Evolutionary conservation across 495 filamentous ascomycete genomes (phyloP), one percentile per base, ranked within the genome.

Genomic region (Penicillium riverlandense): DNA sequence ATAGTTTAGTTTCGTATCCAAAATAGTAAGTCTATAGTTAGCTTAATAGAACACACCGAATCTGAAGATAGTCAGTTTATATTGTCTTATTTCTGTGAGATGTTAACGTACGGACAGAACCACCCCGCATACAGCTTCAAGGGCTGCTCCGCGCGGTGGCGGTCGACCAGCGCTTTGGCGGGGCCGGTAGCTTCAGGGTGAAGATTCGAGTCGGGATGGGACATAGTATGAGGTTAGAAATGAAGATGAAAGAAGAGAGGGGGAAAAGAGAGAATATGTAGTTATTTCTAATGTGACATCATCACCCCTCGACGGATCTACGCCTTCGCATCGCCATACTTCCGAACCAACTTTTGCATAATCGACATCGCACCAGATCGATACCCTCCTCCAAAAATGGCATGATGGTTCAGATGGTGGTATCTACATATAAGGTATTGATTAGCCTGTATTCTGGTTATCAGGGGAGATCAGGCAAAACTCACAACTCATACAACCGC

Each of bases 371-470:
- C 85, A 16, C 85, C 83, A 12, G 70, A 71, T 22, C 77, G 72
- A 63, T 95, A 95, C 4, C 83, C 81, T 2, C 80, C 79, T 0
- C 85, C 85, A 64, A 96, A 96, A 37, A 95, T 70, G 6, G 85
- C 83, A 70, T 86, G 79, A 47, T 95, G 89, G 44, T 95, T 96
- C 36, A 96, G 60, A 66, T 95, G 85, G 61, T 96, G 90, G 58
- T 95, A 92, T 35, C 84, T 90, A 50, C 35, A 10, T 22, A 22
- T 22, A 22, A 22, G 22, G 22, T 22, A 22, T 22, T n/a, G n/a
- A n/a, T n/a, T 22, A 22, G 22, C 22, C 22, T 22, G 6, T 4
- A 22, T 4, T 22, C 4, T 22, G 22, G 22, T 0, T 6, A 22
- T 22, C 22, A 29, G 11, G 38, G 40, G 29, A 43, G 15, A n/a